phyloP scores from a whole-genome alignment of 2,329 filamentous ascomycete genomes.

The Talaromyces atroroseus region DNA sequence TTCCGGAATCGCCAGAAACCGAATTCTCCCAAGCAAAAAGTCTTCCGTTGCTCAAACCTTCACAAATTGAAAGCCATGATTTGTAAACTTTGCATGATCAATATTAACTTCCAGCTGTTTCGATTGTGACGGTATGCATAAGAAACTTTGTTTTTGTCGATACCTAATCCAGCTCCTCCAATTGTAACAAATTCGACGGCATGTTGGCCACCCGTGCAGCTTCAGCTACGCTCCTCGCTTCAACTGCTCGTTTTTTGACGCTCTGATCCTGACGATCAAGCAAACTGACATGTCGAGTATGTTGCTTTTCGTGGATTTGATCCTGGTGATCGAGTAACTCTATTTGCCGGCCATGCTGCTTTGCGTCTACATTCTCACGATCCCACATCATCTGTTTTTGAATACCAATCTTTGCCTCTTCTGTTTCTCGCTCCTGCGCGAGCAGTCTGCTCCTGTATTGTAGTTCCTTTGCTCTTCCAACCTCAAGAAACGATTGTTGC shows the following conservation, averaged over 20 bases:
- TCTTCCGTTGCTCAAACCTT: too few relatives aligned
- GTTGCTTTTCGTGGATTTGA: neutral
- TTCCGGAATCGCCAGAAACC: too few relatives aligned
- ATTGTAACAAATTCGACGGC: neutral
- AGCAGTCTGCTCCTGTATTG: slow-evolving; percentile 1
- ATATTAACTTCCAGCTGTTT: too few relatives aligned
- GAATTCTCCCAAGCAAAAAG: too few relatives aligned
- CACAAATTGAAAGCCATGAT: too few relatives aligned
- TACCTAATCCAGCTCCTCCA: neutral
- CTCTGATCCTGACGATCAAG: slow-evolving; percentile 1
- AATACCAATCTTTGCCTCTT: neutral
- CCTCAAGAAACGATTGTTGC: neutral
- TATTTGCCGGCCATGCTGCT: slow-evolving; percentile 2
- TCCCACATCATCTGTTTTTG: slow-evolving; percentile 1
- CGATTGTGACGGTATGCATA: too few relatives aligned
- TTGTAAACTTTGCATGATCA: too few relatives aligned
- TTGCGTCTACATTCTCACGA: slow-evolving; percentile 1
- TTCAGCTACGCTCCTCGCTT: neutral
- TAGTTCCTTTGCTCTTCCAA: neutral
- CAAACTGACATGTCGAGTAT: neutral
- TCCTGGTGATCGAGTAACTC: neutral
- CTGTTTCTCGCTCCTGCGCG: neutral
- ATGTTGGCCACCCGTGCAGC: neutral
- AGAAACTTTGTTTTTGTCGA: too few relatives aligned
- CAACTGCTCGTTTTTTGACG: neutral